These are phyloP conservation scores for Wallacemonas rigidus DNA, from an alignment of 208 protist genomes.

Conservation along the genomic window DNA sequence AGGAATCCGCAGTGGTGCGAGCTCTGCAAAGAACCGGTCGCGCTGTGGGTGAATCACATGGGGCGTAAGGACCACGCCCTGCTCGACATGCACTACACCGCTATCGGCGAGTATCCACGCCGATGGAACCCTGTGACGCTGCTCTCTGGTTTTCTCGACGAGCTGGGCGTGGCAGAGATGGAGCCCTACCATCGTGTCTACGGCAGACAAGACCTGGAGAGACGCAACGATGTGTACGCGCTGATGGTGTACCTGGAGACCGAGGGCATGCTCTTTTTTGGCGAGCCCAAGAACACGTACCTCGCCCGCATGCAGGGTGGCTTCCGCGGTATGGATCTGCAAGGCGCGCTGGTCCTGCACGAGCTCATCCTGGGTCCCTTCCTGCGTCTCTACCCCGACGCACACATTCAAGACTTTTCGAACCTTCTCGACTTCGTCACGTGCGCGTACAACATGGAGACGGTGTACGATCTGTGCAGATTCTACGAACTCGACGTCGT, in stretches of 20 bases:
- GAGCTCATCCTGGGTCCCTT: constrained; percentile 80
- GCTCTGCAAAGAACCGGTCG: constrained; percentile 88
- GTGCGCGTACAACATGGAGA: constrained; percentile 93
- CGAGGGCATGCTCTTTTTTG: constrained; percentile 88
- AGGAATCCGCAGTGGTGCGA: constrained; percentile 88
- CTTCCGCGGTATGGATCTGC: constrained; percentile 81
- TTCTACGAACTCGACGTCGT: constrained; percentile 87
- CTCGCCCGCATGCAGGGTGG: constrained; percentile 82
- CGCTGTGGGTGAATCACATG: constrained; percentile 86
- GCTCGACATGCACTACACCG: constrained; percentile 88
- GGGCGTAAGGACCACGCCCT: constrained; percentile 90
- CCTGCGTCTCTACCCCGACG: constrained; percentile 85
- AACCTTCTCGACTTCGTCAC: constrained; percentile 90
- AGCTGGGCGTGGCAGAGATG: constrained; percentile 53
- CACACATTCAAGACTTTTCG: constrained; percentile 89
- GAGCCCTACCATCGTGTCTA: constrained; percentile 60
- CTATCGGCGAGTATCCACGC: constrained; percentile 69
- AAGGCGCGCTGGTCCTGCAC: constrained; percentile 88
- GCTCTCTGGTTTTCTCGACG: constrained; percentile 47
- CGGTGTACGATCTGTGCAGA: constrained; percentile 88
- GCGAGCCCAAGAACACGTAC: constrained; percentile 73
- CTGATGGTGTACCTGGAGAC: constrained; percentile 77
- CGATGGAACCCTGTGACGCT: constrained; percentile 83
- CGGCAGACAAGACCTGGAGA: constrained; percentile 47
- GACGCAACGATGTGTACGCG: constrained; percentile 76